Conservation (phyloP, 352 stramenopile species). For the Pythium dissotocum region DNA sequence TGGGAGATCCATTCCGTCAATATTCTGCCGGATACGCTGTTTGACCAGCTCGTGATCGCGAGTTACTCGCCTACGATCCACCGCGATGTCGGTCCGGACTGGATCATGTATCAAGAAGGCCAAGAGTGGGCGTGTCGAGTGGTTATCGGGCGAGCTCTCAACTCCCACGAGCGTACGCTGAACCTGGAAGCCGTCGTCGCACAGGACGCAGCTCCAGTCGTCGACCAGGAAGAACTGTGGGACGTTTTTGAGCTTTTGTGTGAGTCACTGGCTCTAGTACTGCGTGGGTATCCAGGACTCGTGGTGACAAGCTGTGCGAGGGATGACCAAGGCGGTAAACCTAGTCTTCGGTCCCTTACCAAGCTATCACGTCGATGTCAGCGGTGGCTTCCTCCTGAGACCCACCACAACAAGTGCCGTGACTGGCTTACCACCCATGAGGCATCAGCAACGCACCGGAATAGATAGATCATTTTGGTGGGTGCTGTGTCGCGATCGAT, state of each 20-base stretch:
- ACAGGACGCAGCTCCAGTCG: neutral
- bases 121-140: neutral
- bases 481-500: too few relatives aligned
- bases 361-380: neutral
- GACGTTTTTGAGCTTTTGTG: neutral
- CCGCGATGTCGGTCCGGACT: slow-evolving; percentile 1
- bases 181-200: neutral
- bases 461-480: too few relatives aligned
- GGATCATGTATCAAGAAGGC: neutral
- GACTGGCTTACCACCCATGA: neutral
- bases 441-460: too few relatives aligned
- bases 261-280: neutral
- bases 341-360: neutral
- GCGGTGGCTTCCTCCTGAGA: neutral
- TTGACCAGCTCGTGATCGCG: slow-evolving; percentile 26
- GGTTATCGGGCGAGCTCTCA: neutral
- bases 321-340: neutral
- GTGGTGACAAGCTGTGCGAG: neutral
- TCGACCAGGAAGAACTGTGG: neutral
- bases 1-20: slow-evolving; percentile 26
- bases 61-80: slow-evolving; percentile 7
- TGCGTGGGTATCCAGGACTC: slow-evolving; percentile 1
- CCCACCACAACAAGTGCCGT: neutral
- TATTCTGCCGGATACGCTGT: slow-evolving; percentile 22
- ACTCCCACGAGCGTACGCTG: neutral